Percentiles rank a stretch among this genome's conserved stretches.
Evolutionary conservation across 2,329 filamentous ascomycete genomes (phyloP).

Genomic region (Bipolaris zeicola): DNA sequence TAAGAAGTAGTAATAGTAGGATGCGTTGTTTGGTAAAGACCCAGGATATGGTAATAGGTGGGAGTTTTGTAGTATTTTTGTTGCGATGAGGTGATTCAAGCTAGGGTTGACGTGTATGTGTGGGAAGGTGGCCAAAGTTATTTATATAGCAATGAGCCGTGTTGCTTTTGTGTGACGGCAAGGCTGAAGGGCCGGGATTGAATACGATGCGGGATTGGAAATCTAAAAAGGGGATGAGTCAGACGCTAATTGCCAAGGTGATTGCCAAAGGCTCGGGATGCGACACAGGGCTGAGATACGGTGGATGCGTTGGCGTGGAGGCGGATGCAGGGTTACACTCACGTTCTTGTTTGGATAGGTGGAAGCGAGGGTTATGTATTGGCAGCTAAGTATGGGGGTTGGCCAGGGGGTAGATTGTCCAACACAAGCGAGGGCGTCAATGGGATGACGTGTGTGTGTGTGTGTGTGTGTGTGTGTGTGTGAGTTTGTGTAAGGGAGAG

Average conservation of each 20-base stretch:
- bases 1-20: not conserved
- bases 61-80: constrained; percentile 20
- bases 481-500: constrained; percentile 15
- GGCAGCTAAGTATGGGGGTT: not conserved
- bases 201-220: constrained; percentile 9
- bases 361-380: constrained; percentile 10
- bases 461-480: not conserved
- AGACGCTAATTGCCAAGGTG: constrained; percentile 43
- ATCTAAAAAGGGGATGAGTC: constrained; percentile 41
- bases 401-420: not conserved
- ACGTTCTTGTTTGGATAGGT: constrained; percentile 26
- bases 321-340: constrained; percentile 36
- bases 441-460: too few species aligned
- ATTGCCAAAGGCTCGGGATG: not conserved
- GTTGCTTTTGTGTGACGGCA: constrained; percentile 33
- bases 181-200: constrained; percentile 12
- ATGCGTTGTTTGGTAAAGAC: too few species aligned
- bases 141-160: constrained; percentile 36
- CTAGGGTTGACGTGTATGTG: not conserved
- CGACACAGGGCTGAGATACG: constrained; percentile 35
- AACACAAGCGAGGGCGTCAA: not conserved
- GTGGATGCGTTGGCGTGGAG: constrained; percentile 38
- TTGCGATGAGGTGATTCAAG: constrained; percentile 18
- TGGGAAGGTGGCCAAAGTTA: constrained; percentile 20
- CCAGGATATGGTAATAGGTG: not conserved